Conservation (phyloP, 2,329 filamentous ascomycete species). For the Seiridium unicorne region DNA sequence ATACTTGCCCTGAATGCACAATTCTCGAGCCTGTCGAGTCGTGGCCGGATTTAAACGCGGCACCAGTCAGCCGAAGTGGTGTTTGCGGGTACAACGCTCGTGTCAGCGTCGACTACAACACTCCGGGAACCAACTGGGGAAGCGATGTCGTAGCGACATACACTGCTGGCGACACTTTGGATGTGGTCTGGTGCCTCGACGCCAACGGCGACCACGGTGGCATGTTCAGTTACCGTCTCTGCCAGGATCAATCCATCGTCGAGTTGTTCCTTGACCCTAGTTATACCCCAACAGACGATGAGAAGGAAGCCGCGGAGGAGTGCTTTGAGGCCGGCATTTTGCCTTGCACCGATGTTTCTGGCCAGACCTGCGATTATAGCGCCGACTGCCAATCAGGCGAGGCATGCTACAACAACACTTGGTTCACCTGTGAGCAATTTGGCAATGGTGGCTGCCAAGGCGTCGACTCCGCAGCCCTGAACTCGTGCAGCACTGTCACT, state of each 20-base stretch:
- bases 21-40: constrained; percentile 51
- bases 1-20: constrained; percentile 53
- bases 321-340: constrained; percentile 49
- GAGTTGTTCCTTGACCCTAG: constrained; percentile 45
- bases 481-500: constrained; percentile 50
- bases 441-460: constrained; percentile 38
- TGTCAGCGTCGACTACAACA: constrained; percentile 52
- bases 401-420: constrained; percentile 48
- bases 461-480: constrained; percentile 40
- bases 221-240: constrained; percentile 56
- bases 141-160: constrained; percentile 40
- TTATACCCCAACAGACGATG: constrained; percentile 46
- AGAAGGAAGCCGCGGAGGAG: constrained; percentile 52
- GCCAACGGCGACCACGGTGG: constrained; percentile 56
- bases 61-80: constrained; percentile 45
- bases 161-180: constrained; percentile 40
- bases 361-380: constrained; percentile 46
- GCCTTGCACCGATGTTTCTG: constrained; percentile 46
- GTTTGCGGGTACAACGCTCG: constrained; percentile 54
- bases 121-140: constrained; percentile 43
- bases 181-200: constrained; percentile 55
- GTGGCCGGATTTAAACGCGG: constrained; percentile 46
- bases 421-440: constrained; percentile 53
- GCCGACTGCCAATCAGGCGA: constrained; percentile 43
- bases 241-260: constrained; percentile 48